Evolutionary conservation across 768 basidiomycete species (phyloP), one percentile per base, ranked within the genome.

Genomic region (Tricholoma matsutake): DNA sequence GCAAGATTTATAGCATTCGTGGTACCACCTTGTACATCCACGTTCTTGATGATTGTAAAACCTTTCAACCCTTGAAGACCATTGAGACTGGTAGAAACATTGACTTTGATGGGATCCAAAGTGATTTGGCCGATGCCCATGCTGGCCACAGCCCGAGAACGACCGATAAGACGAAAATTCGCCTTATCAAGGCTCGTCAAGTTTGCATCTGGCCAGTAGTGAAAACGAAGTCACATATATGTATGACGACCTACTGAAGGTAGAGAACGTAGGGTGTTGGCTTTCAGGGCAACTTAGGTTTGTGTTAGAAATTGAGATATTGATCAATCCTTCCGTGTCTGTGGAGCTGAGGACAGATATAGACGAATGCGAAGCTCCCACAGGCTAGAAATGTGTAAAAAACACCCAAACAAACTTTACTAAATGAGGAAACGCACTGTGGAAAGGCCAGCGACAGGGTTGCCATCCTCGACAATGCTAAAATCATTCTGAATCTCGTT

Each of bases 91-190:
- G 86, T 85, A 6, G 86, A 77, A 2, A 90, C 88, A 63, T 89
- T 84, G 69, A 91, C 87, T 59, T 83, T 83, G 70, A 91, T 90
- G 5, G 86, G 81, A 68, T 88, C 81, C 7, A 91, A 78, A n/a
- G 82, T 85, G 59, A 91, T 83, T 64, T 82, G 76, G 39, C 89
- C 89, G 57, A 89, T 77, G 67, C 81, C 83, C 67, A 80, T 79
- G 63, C 79, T 86, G 20, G 88, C 84, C 8, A 87, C 71, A 3
- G 89, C 83, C 18, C 77, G 76, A 57, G 88, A 84, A 62, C 80
- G 76, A 34, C 88, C 88, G 49, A 84, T 73, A 37, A 91, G 78
- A 41, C 76, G 75, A 72, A 91, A 90, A 9, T 80, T 71, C 32
- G 79, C 78, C n/a, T 60, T 68, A 28, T 74, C 71, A 14, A 74